A percentile compares a stretch with the other conserved stretches of the same genome.
phyloP scores from a whole-genome alignment of 805 yeast species.

The Metschnikowia gelsemii region DNA sequence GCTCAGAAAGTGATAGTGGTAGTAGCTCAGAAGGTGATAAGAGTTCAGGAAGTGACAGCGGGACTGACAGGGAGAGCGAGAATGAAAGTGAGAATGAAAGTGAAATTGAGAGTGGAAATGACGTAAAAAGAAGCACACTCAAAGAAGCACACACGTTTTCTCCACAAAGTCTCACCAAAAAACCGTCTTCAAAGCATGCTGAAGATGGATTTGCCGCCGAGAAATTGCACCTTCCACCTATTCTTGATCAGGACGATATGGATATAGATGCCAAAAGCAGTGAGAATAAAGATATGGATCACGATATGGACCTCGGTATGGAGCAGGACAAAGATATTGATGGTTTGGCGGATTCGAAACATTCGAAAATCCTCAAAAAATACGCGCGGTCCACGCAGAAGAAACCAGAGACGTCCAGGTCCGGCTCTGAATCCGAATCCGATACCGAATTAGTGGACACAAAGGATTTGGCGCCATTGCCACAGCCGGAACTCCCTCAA shows the following conservation, averaged over 20 bases:
- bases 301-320: conserved; percentile 15
- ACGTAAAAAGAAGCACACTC: neutral
- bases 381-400: conserved; percentile 35
- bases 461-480: conserved; percentile 63
- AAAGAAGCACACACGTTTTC: neutral
- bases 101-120: conserved; percentile 15
- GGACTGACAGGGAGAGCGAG: conserved; percentile 7
- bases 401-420: too few relatives aligned
- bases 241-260: neutral
- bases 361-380: conserved; percentile 51
- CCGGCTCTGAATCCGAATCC: conserved; percentile 33
- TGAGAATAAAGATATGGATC: too few relatives aligned
- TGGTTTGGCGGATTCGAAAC: conserved; percentile 35
- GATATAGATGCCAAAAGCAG: neutral
- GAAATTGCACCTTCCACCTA: too few relatives aligned
- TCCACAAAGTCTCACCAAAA: too few relatives aligned
- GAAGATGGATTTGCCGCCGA: too few relatives aligned
- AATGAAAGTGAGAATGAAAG: conserved; percentile 11
- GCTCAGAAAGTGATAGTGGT: conserved; percentile 19
- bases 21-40: conserved; percentile 17
- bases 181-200: too few relatives aligned
- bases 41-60: conserved; percentile 14
- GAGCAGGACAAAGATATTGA: conserved; percentile 6
- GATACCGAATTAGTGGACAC: conserved; percentile 21
- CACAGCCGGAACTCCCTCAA: conserved; percentile 74